These are phyloP conservation scores for Lentinula guzmanii DNA, from an alignment of 768 basidiomycete species.

Conservation along the genomic window DNA sequence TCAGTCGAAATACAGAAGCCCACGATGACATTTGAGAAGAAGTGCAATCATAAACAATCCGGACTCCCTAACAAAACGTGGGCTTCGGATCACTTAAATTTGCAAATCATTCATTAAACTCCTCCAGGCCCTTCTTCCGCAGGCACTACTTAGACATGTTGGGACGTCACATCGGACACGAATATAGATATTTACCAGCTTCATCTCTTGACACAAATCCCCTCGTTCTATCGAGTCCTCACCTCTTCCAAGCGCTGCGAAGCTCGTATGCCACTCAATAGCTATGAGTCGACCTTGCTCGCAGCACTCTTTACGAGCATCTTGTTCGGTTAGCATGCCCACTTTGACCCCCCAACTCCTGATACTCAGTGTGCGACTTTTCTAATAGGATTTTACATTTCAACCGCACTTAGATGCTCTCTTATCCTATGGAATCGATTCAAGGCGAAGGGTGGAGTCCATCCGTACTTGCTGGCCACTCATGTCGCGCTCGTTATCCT, in stretches of 20 bases:
- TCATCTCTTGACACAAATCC: too few species aligned
- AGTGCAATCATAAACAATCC: too few species aligned
- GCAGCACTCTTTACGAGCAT: not conserved
- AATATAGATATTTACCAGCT: too few species aligned
- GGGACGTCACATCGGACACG: too few species aligned
- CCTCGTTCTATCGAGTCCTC: too few species aligned
- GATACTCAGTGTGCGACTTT: not conserved
- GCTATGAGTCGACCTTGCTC: not conserved
- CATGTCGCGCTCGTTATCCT: not conserved
- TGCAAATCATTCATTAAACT: too few species aligned
- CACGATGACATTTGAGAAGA: too few species aligned
- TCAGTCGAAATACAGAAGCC: too few species aligned
- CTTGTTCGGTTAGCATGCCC: not conserved
- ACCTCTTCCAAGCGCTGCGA: not conserved
- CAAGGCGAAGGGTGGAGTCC: not conserved
- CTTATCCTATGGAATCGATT: not conserved
- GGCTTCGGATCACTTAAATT: too few species aligned
- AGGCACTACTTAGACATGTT: too few species aligned
- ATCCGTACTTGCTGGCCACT: not conserved
- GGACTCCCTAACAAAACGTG: too few species aligned
- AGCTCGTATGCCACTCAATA: not conserved
- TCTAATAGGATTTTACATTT: not conserved
- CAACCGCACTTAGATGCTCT: not conserved
- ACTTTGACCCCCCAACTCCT: not conserved
- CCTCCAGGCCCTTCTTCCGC: too few species aligned